Evolutionary conservation across 495 filamentous ascomycete species (phyloP).

Genomic region (Neurospora sp.): DNA sequence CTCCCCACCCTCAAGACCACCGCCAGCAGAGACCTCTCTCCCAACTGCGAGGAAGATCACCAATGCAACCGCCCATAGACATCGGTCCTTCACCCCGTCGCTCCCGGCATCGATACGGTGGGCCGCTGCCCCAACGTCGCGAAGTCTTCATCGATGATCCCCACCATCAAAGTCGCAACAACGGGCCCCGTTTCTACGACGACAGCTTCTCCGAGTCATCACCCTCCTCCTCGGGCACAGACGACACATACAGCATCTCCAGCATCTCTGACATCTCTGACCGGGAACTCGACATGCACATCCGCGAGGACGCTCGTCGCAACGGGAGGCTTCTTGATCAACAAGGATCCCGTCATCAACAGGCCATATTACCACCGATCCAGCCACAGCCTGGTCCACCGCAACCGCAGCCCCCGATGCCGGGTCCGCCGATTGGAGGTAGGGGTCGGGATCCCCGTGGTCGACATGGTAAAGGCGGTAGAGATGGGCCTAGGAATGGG

Average conservation of each 20-base stretch:
- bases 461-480: not conserved
- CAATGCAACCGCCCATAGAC: not conserved
- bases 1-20: not conserved
- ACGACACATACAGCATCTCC: slow-evolving; percentile 23
- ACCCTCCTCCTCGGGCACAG: slow-evolving; percentile 1
- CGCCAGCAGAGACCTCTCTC: not conserved
- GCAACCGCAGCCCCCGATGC: not conserved
- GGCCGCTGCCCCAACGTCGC: not conserved
- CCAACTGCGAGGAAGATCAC: not conserved
- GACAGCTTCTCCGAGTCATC: not conserved
- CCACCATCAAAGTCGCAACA: not conserved
- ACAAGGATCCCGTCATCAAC: not conserved
- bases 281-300: slow-evolving; percentile 22
- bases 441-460: not conserved
- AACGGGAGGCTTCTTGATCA: not conserved
- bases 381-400: slow-evolving; percentile 3
- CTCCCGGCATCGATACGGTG: not conserved
- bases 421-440: not conserved
- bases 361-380: not conserved
- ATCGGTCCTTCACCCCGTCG: not conserved
- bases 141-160: not conserved
- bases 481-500: not conserved
- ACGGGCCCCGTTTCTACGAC: not conserved
- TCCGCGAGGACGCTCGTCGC: not conserved
- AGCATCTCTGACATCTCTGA: slow-evolving; percentile 30